Base-by-base conservation (phyloP, 257 asterid species). In the Scutellaria galericulata region DNA sequence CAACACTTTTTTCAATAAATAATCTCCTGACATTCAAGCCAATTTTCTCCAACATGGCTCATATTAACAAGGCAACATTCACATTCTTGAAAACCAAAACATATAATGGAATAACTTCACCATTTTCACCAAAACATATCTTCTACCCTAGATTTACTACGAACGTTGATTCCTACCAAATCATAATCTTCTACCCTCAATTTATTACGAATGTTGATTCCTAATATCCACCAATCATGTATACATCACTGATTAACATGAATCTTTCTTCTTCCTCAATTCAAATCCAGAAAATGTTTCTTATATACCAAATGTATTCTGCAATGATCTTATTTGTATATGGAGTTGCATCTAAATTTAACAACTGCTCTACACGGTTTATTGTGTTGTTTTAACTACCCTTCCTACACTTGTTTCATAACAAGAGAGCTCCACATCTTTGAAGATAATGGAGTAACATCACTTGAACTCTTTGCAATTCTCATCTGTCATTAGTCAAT, bases 401-500 rank as follows among this genome's bases (percentile, higher is more conserved):
- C 83, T 78, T 74, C 89, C 86, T 84, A 88, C 88, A 64, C 86
- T 55, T 87, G 96, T 75, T 82, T 91, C 84, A 89, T 15, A 53
- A 86, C 85, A 50, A 94, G 79, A 35, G 96, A 83, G 82, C 83
- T 83, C 95, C 89, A 89, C 89, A 80, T 81, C 83, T 88, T 94
- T 50, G 89, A 59, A 72, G 80, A 77, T 88, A 86, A 64, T 15
- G 91, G 87, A 78, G 85, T 80, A 4, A 86, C 80, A 78, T 88
- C 85, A 48, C 72, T 24, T 46, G 94, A 80, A 82, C 50, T 82
- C 77, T 86, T 93, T 6, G 91, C 58, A 50, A 77, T 66, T 79
- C 90, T 86, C 96, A 88, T 91, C 83, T 81, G 96, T 97, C 99
- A 94, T 88, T 91, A 74, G 97, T 93, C 90, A 94, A 24, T 24